phyloP scores from a whole-genome alignment of 768 basidiomycete genomes.

The Russula earlei region DNA sequence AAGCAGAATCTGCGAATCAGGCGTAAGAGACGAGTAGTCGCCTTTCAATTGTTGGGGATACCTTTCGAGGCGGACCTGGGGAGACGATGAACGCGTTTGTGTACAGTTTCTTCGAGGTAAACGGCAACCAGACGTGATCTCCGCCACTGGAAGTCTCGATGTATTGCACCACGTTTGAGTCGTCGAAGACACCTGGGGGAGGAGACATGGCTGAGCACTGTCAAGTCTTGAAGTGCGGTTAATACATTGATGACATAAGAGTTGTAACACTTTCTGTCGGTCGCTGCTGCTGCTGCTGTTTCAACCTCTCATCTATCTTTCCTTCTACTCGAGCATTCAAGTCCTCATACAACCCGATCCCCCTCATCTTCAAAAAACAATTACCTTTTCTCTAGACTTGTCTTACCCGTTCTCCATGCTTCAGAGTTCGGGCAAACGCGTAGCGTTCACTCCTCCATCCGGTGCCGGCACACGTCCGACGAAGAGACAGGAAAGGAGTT shows the following conservation, averaged over 20 bases:
- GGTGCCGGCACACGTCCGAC: constrained; percentile 34
- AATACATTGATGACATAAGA: constrained; percentile 6
- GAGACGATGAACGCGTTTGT: constrained; percentile 65
- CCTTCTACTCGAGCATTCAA: background rate
- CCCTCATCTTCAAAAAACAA: too few species aligned
- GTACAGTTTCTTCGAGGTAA: constrained; percentile 38
- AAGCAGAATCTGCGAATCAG: constrained; percentile 46
- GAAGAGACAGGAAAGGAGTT: constrained; percentile 48
- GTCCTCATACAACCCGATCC: background rate
- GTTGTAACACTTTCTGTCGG: too few species aligned
- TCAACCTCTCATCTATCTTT: background rate
- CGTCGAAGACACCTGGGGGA: constrained; percentile 8
- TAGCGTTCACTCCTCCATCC: constrained; percentile 42
- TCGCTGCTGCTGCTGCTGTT: too few species aligned
- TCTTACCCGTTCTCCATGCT: constrained; percentile 5
- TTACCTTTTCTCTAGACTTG: too few species aligned
- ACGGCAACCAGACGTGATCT: constrained; percentile 41
- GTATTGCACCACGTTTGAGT: background rate
- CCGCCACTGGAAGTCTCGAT: constrained; percentile 31
- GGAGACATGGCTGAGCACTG: too few species aligned
- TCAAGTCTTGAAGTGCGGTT: too few species aligned
- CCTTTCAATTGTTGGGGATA: background rate
- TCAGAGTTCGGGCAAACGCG: constrained; percentile 38
- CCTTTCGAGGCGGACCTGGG: constrained; percentile 23
- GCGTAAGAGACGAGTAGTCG: constrained; percentile 9